phyloP scores from a whole-genome alignment of 169 alveolate genomes.

The Babesia gibsoni region DNA sequence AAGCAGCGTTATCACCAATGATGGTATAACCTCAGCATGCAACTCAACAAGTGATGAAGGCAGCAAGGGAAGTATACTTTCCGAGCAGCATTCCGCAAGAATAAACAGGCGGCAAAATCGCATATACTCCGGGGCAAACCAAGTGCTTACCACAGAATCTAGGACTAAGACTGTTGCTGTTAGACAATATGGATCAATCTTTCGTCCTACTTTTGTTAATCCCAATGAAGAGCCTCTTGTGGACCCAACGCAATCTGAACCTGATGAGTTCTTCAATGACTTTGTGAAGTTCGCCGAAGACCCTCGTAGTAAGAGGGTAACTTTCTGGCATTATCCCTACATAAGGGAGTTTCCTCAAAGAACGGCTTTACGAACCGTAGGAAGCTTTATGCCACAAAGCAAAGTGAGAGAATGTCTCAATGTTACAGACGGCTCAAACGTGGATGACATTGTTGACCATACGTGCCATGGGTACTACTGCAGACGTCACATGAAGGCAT shows the following conservation, averaged over 20 bases:
- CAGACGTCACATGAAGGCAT: conserved; percentile 33
- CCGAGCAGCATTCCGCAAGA: no score
- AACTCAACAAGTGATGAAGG: no score
- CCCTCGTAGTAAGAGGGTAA: neutral
- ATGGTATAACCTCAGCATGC: no score
- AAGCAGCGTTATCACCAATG: no score
- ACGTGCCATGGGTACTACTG: conserved; percentile 40
- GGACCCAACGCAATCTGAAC: conserved; percentile 10
- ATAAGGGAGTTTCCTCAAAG: conserved; percentile 44
- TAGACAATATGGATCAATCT: conserved; percentile 8
- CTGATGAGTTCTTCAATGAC: conserved; percentile 29
- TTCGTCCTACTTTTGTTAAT: neutral
- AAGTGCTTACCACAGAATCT: neutral
- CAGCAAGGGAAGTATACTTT: no score
- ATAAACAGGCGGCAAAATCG: neutral
- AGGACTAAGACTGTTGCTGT: neutral
- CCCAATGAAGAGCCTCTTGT: neutral
- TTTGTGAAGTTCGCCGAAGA: conserved; percentile 5
- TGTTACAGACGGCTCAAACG: conserved; percentile 60
- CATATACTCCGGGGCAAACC: neutral
- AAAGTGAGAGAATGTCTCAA: conserved; percentile 28
- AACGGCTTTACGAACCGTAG: conserved; percentile 30
- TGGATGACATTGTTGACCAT: conserved; percentile 45
- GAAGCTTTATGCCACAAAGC: conserved; percentile 56
- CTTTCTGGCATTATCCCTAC: conserved; percentile 32